Evolutionary conservation across 208 protist genomes (phyloP).

Genomic region (Phytomonas francai): DNA sequence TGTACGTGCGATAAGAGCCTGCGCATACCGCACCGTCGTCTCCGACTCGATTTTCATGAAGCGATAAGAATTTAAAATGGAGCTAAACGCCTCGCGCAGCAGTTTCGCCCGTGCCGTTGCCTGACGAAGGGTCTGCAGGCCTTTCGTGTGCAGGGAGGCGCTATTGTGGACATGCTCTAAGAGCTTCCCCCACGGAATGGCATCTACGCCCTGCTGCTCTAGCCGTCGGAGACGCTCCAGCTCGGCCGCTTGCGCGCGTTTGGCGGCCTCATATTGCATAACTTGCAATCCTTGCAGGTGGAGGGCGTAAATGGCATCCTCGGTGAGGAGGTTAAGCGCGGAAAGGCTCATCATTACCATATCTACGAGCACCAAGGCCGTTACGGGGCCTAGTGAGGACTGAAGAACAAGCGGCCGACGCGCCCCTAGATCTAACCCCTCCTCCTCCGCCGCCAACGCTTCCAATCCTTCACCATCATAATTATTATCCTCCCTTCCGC

Average conservation of each 20-base stretch:
- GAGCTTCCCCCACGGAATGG: constrained; percentile 44
- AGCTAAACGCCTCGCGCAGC: constrained; percentile 45
- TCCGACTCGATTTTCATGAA: constrained; percentile 37
- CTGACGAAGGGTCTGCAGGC: constrained; percentile 38
- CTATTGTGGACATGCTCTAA: constrained; percentile 61
- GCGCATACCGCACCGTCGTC: constrained; percentile 36
- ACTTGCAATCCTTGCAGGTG: constrained; percentile 45
- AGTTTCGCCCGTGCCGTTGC: constrained; percentile 32
- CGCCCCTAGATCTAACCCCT: constrained; percentile 16
- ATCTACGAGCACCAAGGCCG: constrained; percentile 41
- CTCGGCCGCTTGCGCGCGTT: constrained; percentile 56
- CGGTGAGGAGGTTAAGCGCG: constrained; percentile 30
- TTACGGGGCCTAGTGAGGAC: constrained; percentile 43
- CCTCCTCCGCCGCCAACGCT: constrained; percentile 15
- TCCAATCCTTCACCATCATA: constrained; percentile 5
- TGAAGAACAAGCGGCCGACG: constrained; percentile 26
- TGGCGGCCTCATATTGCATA: constrained; percentile 60
- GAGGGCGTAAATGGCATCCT: constrained; percentile 31
- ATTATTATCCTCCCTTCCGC: constrained; percentile 2
- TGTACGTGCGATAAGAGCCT: constrained; percentile 60
- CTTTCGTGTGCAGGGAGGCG: constrained; percentile 29
- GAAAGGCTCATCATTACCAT: constrained; percentile 63
- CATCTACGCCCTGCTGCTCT: constrained; percentile 70
- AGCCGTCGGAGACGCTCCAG: constrained; percentile 45
- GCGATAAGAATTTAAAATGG: constrained; percentile 43